Evolutionary conservation across 2,329 filamentous ascomycete genomes (phyloP).

Genomic region (Phoma sp.): DNA sequence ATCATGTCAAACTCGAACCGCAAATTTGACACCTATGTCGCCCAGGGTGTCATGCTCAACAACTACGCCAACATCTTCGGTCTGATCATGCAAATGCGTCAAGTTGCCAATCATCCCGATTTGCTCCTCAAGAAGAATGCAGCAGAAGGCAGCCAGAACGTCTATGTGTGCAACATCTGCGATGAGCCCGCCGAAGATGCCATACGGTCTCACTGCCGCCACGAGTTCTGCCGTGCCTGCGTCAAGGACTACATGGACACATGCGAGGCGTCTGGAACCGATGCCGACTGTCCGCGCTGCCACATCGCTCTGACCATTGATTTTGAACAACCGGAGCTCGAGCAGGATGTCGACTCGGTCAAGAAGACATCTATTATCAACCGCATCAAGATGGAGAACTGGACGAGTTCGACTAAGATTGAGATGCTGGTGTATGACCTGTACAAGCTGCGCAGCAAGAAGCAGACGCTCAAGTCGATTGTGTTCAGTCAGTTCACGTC

Average conservation of each 20-base stretch:
- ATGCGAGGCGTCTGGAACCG: slow-evolving; percentile 67
- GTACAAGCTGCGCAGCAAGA: slow-evolving; percentile 88
- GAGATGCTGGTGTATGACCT: slow-evolving; percentile 95
- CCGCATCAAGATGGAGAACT: slow-evolving; percentile 97
- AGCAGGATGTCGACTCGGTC: slow-evolving; percentile 83
- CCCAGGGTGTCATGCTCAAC: slow-evolving; percentile 88
- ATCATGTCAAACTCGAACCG: slow-evolving; percentile 93
- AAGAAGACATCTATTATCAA: slow-evolving; percentile 99
- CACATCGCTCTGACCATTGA: slow-evolving; percentile 91
- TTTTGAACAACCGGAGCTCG: slow-evolving; percentile 92
- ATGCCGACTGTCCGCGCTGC: slow-evolving; percentile 81
- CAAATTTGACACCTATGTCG: slow-evolving; percentile 94
- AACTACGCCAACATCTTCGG: slow-evolving; percentile 97
- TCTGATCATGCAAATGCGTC: slow-evolving; percentile 98
- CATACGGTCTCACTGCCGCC: slow-evolving; percentile 87
- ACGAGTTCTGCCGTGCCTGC: slow-evolving; percentile 88
- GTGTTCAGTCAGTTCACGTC: slow-evolving; percentile 98
- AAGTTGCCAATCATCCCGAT: slow-evolving; percentile 96
- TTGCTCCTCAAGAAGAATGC: slow-evolving; percentile 84
- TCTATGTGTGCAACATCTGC: slow-evolving; percentile 91
- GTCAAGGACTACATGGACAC: slow-evolving; percentile 81
- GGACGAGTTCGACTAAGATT: slow-evolving; percentile 98
- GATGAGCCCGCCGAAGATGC: slow-evolving; percentile 96
- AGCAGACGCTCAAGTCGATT: slow-evolving; percentile 93
- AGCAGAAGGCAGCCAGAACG: slow-evolving; percentile 82